Evolutionary conservation across 345 rosid species (phyloP).

Genomic region (Pugionium cornutum): DNA sequence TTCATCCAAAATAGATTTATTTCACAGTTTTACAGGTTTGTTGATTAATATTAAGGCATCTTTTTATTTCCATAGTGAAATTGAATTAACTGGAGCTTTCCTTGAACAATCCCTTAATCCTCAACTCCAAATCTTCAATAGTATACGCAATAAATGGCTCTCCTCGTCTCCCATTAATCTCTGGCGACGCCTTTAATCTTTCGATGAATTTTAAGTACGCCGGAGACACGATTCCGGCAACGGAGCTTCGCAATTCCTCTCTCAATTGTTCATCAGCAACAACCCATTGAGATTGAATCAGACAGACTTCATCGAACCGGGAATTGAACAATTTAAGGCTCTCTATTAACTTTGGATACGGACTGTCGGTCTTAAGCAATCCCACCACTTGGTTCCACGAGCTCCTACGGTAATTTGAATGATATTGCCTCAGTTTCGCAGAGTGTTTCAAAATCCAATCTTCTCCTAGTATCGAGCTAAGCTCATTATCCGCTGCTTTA

Average conservation of each 20-base stretch:
- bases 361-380: slow-evolving; percentile 49
- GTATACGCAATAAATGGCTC: slow-evolving; percentile 47
- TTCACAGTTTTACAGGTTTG: slow-evolving; percentile 2
- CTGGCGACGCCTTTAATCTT: slow-evolving; percentile 52
- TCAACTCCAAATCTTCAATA: slow-evolving; percentile 54
- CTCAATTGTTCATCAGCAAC: slow-evolving; percentile 58
- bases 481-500: slow-evolving; percentile 66
- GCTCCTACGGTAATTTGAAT: slow-evolving; percentile 56
- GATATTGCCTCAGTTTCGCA: slow-evolving; percentile 65
- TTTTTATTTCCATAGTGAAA: not conserved
- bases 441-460: slow-evolving; percentile 78
- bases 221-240: slow-evolving; percentile 52
- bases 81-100: slow-evolving; percentile 39
- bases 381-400: slow-evolving; percentile 72
- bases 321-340: slow-evolving; percentile 56
- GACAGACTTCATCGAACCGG: slow-evolving; percentile 54
- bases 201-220: slow-evolving; percentile 50
- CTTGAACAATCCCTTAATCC: slow-evolving; percentile 56
- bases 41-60: not conserved
- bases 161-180: slow-evolving; percentile 52
- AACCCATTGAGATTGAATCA: slow-evolving; percentile 54
- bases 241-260: slow-evolving; percentile 56
- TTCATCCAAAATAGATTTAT: not conserved
- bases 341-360: slow-evolving; percentile 42
- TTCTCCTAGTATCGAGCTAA: slow-evolving; percentile 66